Evolutionary conservation across 1,284 basidiomycete species (phyloP).

Genomic region (Puccinia coronata): DNA sequence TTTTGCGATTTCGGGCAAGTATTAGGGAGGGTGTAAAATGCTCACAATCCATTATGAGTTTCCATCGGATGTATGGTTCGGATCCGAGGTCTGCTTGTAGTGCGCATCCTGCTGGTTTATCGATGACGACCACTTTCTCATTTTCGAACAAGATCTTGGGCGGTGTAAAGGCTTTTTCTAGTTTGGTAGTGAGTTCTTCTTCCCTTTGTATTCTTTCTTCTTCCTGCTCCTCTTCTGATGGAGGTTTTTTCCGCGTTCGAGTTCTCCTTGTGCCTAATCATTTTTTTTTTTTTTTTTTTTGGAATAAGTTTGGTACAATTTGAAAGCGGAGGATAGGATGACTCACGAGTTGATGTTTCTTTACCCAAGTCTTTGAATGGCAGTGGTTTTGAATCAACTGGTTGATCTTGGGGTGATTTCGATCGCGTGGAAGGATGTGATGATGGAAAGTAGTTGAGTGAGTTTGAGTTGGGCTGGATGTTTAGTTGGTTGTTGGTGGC

Average conservation of each 20-base stretch:
- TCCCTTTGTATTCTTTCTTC: neutral
- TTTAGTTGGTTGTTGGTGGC: neutral
- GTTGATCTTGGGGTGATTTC: neutral
- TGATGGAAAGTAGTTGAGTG: neutral
- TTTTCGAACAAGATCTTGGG: conserved; percentile 32
- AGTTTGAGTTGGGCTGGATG: neutral
- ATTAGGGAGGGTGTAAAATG: no score
- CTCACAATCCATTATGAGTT: conserved; percentile 19
- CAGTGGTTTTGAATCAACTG: neutral
- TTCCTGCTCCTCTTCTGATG: conserved; percentile 15
- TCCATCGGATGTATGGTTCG: conserved; percentile 29
- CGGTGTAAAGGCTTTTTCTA: conserved; percentile 12
- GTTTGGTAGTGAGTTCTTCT: neutral
- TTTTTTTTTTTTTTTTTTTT: neutral
- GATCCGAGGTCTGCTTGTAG: conserved; percentile 23
- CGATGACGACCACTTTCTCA: conserved; percentile 34
- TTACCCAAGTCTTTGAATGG: neutral
- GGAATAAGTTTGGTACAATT: neutral
- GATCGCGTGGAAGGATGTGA: neutral
- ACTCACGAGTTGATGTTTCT: neutral
- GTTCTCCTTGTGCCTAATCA: neutral
- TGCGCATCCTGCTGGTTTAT: conserved; percentile 42
- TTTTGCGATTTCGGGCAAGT: neutral
- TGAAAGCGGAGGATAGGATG: neutral
- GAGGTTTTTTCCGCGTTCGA: neutral